Evolutionary conservation across 495 filamentous ascomycete species (phyloP).

Genomic region (Talaromyces thailandensis): DNA sequence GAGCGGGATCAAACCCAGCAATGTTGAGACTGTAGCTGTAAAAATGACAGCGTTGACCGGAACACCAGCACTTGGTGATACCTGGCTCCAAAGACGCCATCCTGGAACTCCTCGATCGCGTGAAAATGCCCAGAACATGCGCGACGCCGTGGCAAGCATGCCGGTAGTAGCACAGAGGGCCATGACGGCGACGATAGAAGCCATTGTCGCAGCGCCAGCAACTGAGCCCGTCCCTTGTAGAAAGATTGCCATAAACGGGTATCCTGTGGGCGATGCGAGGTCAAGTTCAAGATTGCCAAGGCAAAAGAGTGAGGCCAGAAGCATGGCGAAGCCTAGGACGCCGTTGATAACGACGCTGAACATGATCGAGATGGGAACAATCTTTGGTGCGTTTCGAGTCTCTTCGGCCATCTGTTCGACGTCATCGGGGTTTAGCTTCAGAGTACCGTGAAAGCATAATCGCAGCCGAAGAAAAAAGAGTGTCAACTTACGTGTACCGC

Average conservation of each 20-base stretch:
- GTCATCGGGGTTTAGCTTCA: neutral
- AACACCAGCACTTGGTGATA: slow-evolving; percentile 12
- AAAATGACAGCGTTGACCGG: slow-evolving; percentile 7
- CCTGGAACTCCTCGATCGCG: slow-evolving; percentile 44
- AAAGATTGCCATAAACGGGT: slow-evolving; percentile 48
- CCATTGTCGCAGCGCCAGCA: slow-evolving; percentile 41
- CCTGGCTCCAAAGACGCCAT: slow-evolving; percentile 11
- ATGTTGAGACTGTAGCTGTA: slow-evolving; percentile 7
- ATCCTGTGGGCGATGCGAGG: slow-evolving; percentile 29
- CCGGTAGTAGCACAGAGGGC: slow-evolving; percentile 42
- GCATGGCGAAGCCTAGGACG: slow-evolving; percentile 38
- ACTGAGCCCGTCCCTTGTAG: slow-evolving; percentile 36
- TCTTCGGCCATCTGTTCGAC: slow-evolving; percentile 39
- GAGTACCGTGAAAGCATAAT: neutral
- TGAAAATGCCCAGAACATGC: slow-evolving; percentile 51
- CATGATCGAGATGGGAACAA: slow-evolving; percentile 39
- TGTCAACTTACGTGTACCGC: neutral
- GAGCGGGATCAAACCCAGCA: slow-evolving; percentile 29
- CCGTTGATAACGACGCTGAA: slow-evolving; percentile 39
- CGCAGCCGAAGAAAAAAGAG: neutral
- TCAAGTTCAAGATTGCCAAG: slow-evolving; percentile 38
- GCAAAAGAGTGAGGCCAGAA: slow-evolving; percentile 40
- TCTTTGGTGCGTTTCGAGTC: slow-evolving; percentile 33
- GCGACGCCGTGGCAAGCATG: slow-evolving; percentile 45
- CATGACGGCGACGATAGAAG: slow-evolving; percentile 39